These are phyloP conservation scores for Suhomyces emberorum DNA, from an alignment of 805 yeast species.

Conservation along the genomic window DNA sequence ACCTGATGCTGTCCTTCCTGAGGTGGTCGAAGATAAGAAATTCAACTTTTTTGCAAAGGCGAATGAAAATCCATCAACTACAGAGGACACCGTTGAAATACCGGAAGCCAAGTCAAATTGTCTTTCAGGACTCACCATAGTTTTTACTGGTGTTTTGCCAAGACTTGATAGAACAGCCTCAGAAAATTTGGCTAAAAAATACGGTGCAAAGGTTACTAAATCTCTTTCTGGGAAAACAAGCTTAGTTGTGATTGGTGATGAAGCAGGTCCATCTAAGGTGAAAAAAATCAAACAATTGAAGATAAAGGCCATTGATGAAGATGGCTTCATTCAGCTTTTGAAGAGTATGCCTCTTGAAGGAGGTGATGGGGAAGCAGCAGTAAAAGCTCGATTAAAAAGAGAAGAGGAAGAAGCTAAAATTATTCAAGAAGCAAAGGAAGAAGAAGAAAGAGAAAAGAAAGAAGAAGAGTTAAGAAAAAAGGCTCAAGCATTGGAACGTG, in stretches of 20 bases:
- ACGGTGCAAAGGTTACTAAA: constrained; percentile 89
- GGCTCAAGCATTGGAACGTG: not conserved
- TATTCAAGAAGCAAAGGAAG: constrained; percentile 35
- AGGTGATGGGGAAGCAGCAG: constrained; percentile 79
- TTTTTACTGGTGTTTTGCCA: constrained; percentile 89
- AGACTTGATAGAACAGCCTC: constrained; percentile 72
- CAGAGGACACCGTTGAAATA: constrained; percentile 44
- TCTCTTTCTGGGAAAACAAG: constrained; percentile 83
- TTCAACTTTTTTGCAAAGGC: constrained; percentile 48
- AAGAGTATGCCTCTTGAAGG: constrained; percentile 87
- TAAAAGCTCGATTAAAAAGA: constrained; percentile 64
- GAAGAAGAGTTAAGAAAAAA: constrained; percentile 33
- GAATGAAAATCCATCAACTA: constrained; percentile 19
- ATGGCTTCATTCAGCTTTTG: constrained; percentile 75
- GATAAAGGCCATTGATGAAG: constrained; percentile 82
- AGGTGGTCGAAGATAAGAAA: constrained; percentile 51
- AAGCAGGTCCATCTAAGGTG: constrained; percentile 96
- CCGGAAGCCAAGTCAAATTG: constrained; percentile 88
- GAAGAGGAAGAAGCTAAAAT: constrained; percentile 63
- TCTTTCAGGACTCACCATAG: constrained; percentile 82
- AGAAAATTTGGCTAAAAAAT: constrained; percentile 71
- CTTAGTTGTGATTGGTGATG: constrained; percentile 86
- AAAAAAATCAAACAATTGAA: constrained; percentile 68
- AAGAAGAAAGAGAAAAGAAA: constrained; percentile 31
- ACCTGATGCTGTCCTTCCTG: constrained; percentile 71